Evolutionary conservation across 2,329 filamentous ascomycete genomes (phyloP).

Genomic region (Exophiala aquamarina): DNA sequence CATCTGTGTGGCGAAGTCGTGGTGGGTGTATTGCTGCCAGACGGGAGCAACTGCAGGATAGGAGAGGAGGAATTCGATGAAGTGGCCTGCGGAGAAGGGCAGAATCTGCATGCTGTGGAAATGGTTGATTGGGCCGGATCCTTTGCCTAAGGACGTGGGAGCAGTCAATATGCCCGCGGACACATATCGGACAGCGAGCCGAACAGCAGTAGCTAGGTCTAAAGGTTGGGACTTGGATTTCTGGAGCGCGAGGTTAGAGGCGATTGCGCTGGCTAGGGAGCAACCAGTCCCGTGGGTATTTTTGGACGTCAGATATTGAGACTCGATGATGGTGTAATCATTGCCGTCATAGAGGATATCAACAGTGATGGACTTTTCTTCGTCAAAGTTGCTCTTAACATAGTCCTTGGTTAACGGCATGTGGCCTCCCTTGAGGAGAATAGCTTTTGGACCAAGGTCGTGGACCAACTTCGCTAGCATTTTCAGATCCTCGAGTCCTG

Average conservation of each 20-base stretch:
- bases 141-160: slow-evolving; percentile 48
- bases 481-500: slow-evolving; percentile 65
- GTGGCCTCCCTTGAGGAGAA: slow-evolving; percentile 90
- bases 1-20: slow-evolving; percentile 77
- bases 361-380: slow-evolving; percentile 66
- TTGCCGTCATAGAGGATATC: slow-evolving; percentile 70
- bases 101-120: slow-evolving; percentile 62
- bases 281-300: slow-evolving; percentile 96
- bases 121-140: slow-evolving; percentile 66
- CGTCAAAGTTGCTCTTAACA: slow-evolving; percentile 56
- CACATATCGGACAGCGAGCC: slow-evolving; percentile 59
- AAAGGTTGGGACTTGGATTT: slow-evolving; percentile 1
- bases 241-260: slow-evolving; percentile 56
- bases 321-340: slow-evolving; percentile 64
- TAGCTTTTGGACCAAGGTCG: slow-evolving; percentile 70
- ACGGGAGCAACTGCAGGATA: slow-evolving; percentile 69
- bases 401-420: slow-evolving; percentile 69
- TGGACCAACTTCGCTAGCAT: slow-evolving; percentile 66
- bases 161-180: slow-evolving; percentile 62
- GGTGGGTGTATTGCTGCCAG: slow-evolving; percentile 76
- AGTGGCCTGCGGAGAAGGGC: slow-evolving; percentile 66
- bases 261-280: slow-evolving; percentile 77
- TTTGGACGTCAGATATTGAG: slow-evolving; percentile 67
- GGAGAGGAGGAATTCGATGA: slow-evolving; percentile 78
- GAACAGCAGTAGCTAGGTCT: slow-evolving; percentile 50